Base-by-base conservation (phyloP, 225 moss, liverwort and hornwort species). In the Polytrichum formosum region DNA sequence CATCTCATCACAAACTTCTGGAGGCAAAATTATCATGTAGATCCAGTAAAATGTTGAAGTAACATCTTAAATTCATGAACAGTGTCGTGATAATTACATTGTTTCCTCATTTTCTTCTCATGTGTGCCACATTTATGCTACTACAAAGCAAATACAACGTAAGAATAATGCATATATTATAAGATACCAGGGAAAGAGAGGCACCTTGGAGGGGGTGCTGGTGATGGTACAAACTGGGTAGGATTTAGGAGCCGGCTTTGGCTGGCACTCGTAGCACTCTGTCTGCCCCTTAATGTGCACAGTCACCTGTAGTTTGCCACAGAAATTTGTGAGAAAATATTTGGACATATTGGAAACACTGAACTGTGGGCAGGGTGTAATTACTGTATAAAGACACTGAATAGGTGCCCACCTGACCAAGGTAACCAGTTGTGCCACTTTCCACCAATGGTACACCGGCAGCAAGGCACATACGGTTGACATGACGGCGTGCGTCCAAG, bases 141-240 rank as follows among this genome's bases (percentile, higher is more conserved):
- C 31, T 31, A 6, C 13, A 2, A 46, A 13, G 13, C 46, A 46
- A 46, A 13, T 13, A 46, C 2, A 46, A 13, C 13, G 46, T 46
- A 46, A 46, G 46, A 13, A 10, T 46, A 46, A 46, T 46, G 46
- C 46, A 46, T 46, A 46, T 13, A 46, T 13, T 13, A 46, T 56
- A 2, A 19, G 60, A 58, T n/a, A 7, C 63, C 46, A 56, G 53
- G 46, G 72, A 16, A 54, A 54, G 65, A 65, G 66, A 73, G 53
- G 67, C 63, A 93, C 95, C 95, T 94, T 94, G 19, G 98, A 92
- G 20, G 98, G 98, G 64, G 98, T 98, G 74, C 98, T 98, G 67
- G 98, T 98, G 63, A 98, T 98, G 4, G 98, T 98, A 73, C 98
- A 98, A 73, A 98, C 94, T 77, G 98, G 98, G 84, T 91, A 98